Evolutionary conservation across 164 flowering plant genomes (phyloP).

Genomic region (Brasenia schreberi): DNA sequence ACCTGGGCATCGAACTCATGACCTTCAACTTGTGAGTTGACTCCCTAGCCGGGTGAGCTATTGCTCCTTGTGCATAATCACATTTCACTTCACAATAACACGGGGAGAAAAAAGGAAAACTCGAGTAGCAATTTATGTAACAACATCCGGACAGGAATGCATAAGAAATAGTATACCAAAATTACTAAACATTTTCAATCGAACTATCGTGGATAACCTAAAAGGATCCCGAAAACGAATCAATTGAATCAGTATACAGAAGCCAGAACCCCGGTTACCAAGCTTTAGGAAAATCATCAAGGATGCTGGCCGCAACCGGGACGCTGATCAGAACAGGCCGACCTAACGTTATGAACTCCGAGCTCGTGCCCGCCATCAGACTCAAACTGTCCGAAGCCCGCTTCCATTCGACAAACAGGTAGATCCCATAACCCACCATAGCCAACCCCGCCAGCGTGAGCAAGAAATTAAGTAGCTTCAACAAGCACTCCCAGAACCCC

Average conservation of each 20-base stretch:
- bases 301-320: constrained; percentile 37
- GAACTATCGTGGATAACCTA: background rate
- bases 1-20: too few relatives aligned
- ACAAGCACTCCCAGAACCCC: constrained; percentile 66
- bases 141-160: background rate
- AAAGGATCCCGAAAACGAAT: too few relatives aligned
- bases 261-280: constrained; percentile 33
- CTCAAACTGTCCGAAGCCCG: constrained; percentile 4
- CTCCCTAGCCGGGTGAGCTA: too few relatives aligned
- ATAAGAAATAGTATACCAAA: background rate
- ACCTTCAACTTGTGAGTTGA: too few relatives aligned
- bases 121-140: too few relatives aligned
- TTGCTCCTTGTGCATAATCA: too few relatives aligned
- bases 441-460: constrained; percentile 68
- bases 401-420: constrained; percentile 61
- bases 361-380: constrained; percentile 5
- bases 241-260: background rate
- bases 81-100: too few relatives aligned
- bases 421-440: constrained; percentile 91
- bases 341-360: constrained; percentile 37
- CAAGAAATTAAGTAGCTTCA: constrained; percentile 80
- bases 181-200: background rate
- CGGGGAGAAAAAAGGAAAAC: too few relatives aligned
- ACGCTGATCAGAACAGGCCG: constrained; percentile 71
- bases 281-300: constrained; percentile 70